These are phyloP conservation scores for Nannochloropsis salina DNA, from an alignment of 108 stramenopile species.

Conservation along the genomic window DNA sequence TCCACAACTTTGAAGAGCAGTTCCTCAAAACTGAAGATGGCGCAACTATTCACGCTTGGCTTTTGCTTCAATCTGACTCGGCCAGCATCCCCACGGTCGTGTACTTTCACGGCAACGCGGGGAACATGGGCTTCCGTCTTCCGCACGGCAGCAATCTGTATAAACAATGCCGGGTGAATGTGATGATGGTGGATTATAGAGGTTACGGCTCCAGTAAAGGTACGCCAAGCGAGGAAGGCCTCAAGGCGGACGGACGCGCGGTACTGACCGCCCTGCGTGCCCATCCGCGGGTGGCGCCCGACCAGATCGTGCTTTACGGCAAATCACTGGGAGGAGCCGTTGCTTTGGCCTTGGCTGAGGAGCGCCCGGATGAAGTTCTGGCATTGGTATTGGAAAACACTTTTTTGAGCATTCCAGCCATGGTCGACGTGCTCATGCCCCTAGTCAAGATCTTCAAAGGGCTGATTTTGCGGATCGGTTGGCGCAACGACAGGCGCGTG, in stretches of 20 bases:
- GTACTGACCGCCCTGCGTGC: conserved; percentile 51
- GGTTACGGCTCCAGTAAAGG: conserved; percentile 74
- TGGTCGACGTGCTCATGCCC: conserved; percentile 90
- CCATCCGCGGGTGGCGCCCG: conserved; percentile 61
- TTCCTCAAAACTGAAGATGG: conserved; percentile 44
- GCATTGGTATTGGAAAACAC: conserved; percentile 94
- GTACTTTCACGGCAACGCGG: conserved; percentile 97
- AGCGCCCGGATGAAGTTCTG: conserved; percentile 52
- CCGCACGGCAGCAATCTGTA: conserved; percentile 74
- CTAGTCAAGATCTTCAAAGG: conserved; percentile 64
- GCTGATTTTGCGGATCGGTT: conserved; percentile 71
- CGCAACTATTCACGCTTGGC: conserved; percentile 49
- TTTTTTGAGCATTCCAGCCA: conserved; percentile 74
- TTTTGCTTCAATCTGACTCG: conserved; percentile 57
- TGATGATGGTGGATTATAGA: conserved; percentile 84
- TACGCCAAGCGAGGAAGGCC: conserved; percentile 65
- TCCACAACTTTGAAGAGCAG: conserved; percentile 37
- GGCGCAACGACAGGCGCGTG: conserved; percentile 65
- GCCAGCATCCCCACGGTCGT: conserved; percentile 67
- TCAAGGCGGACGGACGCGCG: conserved; percentile 78
- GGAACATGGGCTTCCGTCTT: conserved; percentile 86
- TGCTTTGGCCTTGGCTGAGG: conserved; percentile 69
- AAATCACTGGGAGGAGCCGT: conserved; percentile 86
- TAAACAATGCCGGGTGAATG: conserved; percentile 61
- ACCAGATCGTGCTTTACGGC: conserved; percentile 73